phyloP scores from a whole-genome alignment of 768 basidiomycete genomes.

The Leccinellum luteum region DNA sequence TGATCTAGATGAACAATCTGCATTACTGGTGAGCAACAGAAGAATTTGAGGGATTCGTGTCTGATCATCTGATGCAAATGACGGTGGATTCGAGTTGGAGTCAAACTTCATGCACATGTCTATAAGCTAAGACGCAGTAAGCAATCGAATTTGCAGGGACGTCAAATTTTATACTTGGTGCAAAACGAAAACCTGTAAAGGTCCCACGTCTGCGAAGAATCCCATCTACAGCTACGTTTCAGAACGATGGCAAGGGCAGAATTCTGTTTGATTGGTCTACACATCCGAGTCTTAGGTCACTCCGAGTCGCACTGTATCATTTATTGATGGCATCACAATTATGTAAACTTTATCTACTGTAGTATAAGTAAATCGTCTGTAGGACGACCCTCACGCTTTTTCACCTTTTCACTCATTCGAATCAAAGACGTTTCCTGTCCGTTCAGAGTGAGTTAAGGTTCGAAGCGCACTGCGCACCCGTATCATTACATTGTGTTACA shows the following conservation, averaged over 20 bases:
- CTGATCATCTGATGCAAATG: slow-evolving; percentile 89
- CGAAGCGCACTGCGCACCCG: too few relatives aligned
- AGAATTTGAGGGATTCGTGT: slow-evolving; percentile 34
- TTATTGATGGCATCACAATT: too few relatives aligned
- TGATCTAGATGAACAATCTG: slow-evolving; percentile 50
- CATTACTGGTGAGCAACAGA: neutral
- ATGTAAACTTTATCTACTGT: too few relatives aligned
- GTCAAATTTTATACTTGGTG: slow-evolving; percentile 66
- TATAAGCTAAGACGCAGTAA: slow-evolving; percentile 59
- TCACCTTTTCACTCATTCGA: too few relatives aligned
- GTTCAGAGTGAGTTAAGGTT: too few relatives aligned
- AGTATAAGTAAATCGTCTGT: too few relatives aligned
- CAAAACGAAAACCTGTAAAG: slow-evolving; percentile 90
- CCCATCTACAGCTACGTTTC: slow-evolving; percentile 69
- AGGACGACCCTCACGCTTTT: too few relatives aligned
- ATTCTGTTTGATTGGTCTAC: too few relatives aligned
- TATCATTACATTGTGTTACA: too few relatives aligned
- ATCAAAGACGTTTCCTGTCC: too few relatives aligned
- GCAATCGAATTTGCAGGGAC: neutral
- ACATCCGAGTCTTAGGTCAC: too few relatives aligned
- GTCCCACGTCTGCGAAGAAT: slow-evolving; percentile 96
- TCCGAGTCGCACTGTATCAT: too few relatives aligned
- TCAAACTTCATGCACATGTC: slow-evolving; percentile 96
- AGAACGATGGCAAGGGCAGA: neutral
- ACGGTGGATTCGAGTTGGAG: slow-evolving; percentile 95